A percentile compares a stretch with the other conserved stretches of the same genome.
phyloP scores from a whole-genome alignment of 169 alveolate genomes.

The Condylostoma magnum region DNA sequence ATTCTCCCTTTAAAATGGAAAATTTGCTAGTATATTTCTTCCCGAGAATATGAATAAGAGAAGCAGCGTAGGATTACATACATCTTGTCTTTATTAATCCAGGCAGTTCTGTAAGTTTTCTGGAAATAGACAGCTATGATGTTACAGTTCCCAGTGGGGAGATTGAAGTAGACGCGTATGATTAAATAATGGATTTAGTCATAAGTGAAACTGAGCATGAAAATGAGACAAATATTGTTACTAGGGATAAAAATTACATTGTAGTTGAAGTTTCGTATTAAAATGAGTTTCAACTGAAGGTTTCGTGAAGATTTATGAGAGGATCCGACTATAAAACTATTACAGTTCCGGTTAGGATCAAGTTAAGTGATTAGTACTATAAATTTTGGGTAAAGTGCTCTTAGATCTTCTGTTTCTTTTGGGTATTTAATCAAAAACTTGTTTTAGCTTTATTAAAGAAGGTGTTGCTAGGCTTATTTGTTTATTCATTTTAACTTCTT shows the following conservation, averaged over 20 bases:
- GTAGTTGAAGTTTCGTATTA: not conserved
- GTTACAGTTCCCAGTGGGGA: not conserved
- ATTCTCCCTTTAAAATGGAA: constrained; percentile 45
- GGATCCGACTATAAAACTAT: too few species aligned
- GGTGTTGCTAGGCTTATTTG: too few species aligned
- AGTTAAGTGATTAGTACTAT: too few species aligned
- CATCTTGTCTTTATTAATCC: constrained; percentile 21
- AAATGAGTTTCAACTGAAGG: not conserved
- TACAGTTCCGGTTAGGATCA: too few species aligned
- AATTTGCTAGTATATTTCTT: constrained; percentile 18
- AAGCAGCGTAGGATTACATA: not conserved
- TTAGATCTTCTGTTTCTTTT: too few species aligned
- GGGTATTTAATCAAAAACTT: too few species aligned
- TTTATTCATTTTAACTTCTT: too few species aligned
- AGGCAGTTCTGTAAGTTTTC: not conserved
- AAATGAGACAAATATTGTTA: not conserved
- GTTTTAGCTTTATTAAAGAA: too few species aligned
- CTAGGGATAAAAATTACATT: constrained; percentile 2
- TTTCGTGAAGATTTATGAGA: constrained; percentile 14
- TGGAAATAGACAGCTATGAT: not conserved
- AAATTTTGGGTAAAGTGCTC: too few species aligned
- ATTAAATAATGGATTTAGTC: constrained; percentile 12
- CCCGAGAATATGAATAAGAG: constrained; percentile 10
- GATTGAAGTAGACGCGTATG: constrained; percentile 8
- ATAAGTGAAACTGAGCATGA: not conserved